Evolutionary conservation across 148 eudicot genomes (phyloP).

Genomic region (Vaccinium vitisidaea): DNA sequence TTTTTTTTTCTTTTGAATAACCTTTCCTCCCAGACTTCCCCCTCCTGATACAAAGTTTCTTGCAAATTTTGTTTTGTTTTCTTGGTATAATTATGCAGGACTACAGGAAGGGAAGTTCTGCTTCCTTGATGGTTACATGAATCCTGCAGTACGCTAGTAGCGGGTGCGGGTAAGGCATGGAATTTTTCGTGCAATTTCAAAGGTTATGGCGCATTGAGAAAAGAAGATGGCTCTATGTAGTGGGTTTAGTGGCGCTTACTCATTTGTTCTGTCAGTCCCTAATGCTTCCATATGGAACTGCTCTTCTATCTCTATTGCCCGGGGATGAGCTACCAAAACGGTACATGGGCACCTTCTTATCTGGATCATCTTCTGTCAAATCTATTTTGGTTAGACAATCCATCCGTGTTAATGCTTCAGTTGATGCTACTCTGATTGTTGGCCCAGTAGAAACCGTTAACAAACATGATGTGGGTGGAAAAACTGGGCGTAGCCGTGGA

Average conservation of each 20-base stretch:
- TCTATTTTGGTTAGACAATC: constrained; percentile 19
- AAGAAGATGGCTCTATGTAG: constrained; percentile 50
- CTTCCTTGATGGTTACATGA: not conserved
- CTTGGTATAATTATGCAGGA: not conserved
- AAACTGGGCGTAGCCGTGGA: not conserved
- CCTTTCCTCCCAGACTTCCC: not conserved
- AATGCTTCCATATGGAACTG: constrained; percentile 65
- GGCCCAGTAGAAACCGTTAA: constrained; percentile 15
- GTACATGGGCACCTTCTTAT: constrained; percentile 12
- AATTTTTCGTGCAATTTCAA: constrained; percentile 37
- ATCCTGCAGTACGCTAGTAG: not conserved
- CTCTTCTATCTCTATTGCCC: constrained; percentile 52
- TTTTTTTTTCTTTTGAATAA: not conserved
- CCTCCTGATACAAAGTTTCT: not conserved
- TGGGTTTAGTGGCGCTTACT: constrained; percentile 58
- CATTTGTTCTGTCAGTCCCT: constrained; percentile 65
- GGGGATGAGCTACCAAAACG: constrained; percentile 21
- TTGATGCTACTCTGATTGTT: constrained; percentile 11
- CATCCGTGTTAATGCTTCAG: constrained; percentile 13
- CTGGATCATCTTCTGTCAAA: constrained; percentile 16
- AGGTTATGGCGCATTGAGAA: constrained; percentile 46
- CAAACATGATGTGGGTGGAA: constrained; percentile 15
- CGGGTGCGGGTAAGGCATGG: constrained; percentile 34
- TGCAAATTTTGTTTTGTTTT: not conserved
- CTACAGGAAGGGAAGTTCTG: not conserved